phyloP scores from a whole-genome alignment of 1,139 yeast species.

The Eremothecium gossypii region DNA sequence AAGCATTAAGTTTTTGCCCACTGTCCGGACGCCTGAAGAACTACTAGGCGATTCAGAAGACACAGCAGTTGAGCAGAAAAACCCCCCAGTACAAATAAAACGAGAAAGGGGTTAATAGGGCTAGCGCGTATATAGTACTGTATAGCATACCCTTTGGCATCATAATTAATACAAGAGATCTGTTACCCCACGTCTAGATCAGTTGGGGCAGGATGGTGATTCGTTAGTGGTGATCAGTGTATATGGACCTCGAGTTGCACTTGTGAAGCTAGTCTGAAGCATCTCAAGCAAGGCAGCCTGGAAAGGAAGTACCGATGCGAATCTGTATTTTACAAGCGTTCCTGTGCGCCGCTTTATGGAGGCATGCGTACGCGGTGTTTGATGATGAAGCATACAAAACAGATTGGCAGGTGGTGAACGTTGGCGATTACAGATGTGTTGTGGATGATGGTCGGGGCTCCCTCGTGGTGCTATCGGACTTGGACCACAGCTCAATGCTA shows the following conservation, averaged over 20 bases:
- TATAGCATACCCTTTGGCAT: too few relatives aligned
- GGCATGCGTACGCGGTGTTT: conserved; percentile 19
- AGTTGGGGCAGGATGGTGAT: too few relatives aligned
- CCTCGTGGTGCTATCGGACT: conserved; percentile 19
- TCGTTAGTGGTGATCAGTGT: too few relatives aligned
- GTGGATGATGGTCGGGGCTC: conserved; percentile 10
- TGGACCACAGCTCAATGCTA: conserved; percentile 15
- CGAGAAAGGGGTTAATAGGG: too few relatives aligned
- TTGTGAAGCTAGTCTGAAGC: too few relatives aligned
- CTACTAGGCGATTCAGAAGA: conserved; percentile 5
- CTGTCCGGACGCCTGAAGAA: conserved; percentile 15
- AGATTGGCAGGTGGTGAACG: conserved; percentile 28
- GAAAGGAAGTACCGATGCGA: not conserved
- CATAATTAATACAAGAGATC: too few relatives aligned
- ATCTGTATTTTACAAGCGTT: not conserved
- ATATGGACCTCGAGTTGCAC: too few relatives aligned
- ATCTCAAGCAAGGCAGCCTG: too few relatives aligned
- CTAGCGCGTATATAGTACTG: too few relatives aligned
- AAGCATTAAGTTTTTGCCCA: conserved; percentile 30
- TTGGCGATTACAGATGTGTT: conserved; percentile 25
- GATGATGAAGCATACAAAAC: conserved; percentile 28
- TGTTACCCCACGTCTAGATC: too few relatives aligned
- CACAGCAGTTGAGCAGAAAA: not conserved
- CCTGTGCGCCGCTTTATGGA: too few relatives aligned
- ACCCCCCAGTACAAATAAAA: too few relatives aligned